Evolutionary conservation across 345 rosid genomes (phyloP), one percentile per base, ranked within the genome.

Genomic region (Eucalyptus cloeziana): DNA sequence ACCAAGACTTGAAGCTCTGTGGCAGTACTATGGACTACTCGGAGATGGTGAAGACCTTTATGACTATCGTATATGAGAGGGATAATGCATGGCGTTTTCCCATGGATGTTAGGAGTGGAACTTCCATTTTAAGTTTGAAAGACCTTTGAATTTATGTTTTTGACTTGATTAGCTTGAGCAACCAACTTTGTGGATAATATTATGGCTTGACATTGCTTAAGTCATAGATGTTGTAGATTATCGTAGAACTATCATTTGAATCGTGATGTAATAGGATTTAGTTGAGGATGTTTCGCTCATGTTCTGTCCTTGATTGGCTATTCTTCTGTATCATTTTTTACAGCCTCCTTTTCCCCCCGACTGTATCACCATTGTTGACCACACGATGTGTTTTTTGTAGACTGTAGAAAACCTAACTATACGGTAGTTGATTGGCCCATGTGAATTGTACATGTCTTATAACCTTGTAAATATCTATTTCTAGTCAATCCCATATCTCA

Each of bases 241-340:
- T 85, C 60, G 80, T 60, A 90, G 92, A 90, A 88, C 88, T 90
- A 80, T 25, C 86, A 76, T 85, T 89, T 88, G 92, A 85, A 91
- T 87, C 81, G 89, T 90, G 91, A 88, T 91, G 92, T 90, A 91
- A 80, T 94, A 92, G 94, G 94, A 89, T 86, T 90, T 89, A 91
- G 92, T 86, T 71, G 88, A 89, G 89, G 91, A 88, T 91, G 91
- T 91, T 90, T 91, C 88, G 67, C 91, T 87, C 89, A 89, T 90
- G 92, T 91, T 85, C 91, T 62, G 90, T 89, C 43, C 64, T 88
- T 90, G 56, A 64, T 83, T 87, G 90, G 89, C 88, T 90, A 58
- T 86, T 91, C 54, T 91, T 90, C 91, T 90, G 92, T 93, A 91
- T 90, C 88, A 64, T 88, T 87, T 87, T 87, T 31, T 37, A 54